These are phyloP conservation scores for Mortierella antarctica DNA, from an alignment of 192 early-diverging fungal species.

Conservation along the genomic window DNA sequence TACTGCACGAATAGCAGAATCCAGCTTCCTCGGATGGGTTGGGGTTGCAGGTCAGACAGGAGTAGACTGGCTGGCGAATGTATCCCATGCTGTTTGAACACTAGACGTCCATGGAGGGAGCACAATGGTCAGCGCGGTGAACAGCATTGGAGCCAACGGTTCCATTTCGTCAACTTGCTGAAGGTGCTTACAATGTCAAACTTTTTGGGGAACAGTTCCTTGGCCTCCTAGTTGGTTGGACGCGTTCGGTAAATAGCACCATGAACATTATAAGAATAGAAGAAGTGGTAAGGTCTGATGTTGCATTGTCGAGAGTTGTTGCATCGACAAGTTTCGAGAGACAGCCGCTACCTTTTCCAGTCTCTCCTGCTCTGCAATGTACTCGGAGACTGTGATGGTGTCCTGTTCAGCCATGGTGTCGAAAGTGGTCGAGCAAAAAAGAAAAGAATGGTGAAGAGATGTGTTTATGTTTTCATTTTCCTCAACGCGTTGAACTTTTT, in stretches of 20 bases:
- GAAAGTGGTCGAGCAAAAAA: no score
- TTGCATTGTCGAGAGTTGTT: background rate
- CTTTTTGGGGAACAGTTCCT: conserved; percentile 48
- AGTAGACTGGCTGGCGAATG: conserved; percentile 82
- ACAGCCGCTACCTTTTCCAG: conserved; percentile 26
- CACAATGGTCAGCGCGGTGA: background rate
- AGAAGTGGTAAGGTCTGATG: background rate
- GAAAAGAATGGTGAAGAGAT: no score
- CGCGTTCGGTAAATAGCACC: background rate
- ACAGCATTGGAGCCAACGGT: background rate
- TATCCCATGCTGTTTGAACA: conserved; percentile 82
- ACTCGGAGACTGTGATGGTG: conserved; percentile 52
- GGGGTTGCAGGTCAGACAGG: conserved; percentile 81
- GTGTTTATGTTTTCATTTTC: no score
- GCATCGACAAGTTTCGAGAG: background rate
- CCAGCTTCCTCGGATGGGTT: conserved; percentile 31
- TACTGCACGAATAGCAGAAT: conserved; percentile 80
- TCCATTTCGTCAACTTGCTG: background rate
- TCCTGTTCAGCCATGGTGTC: conserved; percentile 44
- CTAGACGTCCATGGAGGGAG: conserved; percentile 5
- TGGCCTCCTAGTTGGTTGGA: conserved; percentile 23
- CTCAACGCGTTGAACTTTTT: no score
- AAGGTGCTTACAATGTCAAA: conserved; percentile 39
- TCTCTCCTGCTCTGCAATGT: conserved; percentile 48
- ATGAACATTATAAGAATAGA: background rate